phyloP scores from a whole-genome alignment of 805 yeast species.

The Yarrowia bubula region DNA sequence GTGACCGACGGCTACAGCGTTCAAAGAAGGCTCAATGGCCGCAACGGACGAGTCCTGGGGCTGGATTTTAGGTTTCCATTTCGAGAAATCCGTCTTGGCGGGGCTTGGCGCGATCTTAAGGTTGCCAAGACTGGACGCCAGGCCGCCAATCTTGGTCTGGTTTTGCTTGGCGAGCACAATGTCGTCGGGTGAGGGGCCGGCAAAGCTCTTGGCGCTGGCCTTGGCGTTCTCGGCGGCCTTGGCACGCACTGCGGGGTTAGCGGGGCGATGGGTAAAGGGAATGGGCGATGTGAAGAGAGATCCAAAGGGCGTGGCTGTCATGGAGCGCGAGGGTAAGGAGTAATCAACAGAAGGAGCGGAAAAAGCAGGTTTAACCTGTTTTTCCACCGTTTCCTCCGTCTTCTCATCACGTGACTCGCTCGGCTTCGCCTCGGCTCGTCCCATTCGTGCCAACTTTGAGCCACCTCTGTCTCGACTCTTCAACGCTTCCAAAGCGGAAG shows the following conservation, averaged over 20 bases:
- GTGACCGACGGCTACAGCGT: constrained; percentile 82
- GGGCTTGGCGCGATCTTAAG: not conserved
- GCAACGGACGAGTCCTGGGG: constrained; percentile 20
- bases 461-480: not conserved
- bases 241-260: constrained; percentile 21
- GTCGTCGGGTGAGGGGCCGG: constrained; percentile 82
- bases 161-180: constrained; percentile 55
- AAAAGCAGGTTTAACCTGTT: not conserved
- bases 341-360: not conserved
- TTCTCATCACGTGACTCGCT: not conserved
- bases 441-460: not conserved
- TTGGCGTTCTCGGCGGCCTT: constrained; percentile 13
- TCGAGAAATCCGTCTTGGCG: constrained; percentile 19
- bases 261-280: constrained; percentile 9
- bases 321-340: not conserved
- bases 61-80: constrained; percentile 26
- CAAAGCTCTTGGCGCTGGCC: constrained; percentile 40
- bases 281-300: not conserved
- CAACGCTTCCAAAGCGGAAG: not conserved
- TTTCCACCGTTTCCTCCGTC: not conserved
- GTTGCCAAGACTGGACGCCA: constrained; percentile 5
- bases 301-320: not conserved
- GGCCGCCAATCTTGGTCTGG: constrained; percentile 29
- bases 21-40: constrained; percentile 51
- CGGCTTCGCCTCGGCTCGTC: not conserved